Percentiles rank a stretch among this genome's conserved stretches.
phyloP scores from a whole-genome alignment of 1,284 basidiomycete genomes.

The Ustilago cynodontis region DNA sequence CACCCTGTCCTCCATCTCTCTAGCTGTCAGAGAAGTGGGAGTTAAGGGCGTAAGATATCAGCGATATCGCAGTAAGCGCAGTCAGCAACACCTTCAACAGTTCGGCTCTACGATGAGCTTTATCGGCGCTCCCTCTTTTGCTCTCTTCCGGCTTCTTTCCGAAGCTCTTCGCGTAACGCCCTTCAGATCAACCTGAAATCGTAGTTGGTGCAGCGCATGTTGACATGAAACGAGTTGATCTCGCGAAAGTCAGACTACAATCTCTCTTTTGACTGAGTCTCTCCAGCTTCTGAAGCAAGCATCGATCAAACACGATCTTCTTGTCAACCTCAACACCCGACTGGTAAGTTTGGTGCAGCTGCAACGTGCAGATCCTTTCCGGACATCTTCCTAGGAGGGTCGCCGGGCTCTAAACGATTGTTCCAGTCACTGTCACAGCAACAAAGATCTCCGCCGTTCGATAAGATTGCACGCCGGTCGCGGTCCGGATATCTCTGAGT shows the following conservation, averaged over 20 bases:
- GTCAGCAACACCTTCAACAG: not conserved
- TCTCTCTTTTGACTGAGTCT: too few species aligned
- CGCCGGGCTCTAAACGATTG: not conserved
- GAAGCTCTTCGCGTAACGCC: not conserved
- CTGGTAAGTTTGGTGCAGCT: not conserved
- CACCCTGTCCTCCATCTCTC: not conserved
- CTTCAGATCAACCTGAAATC: not conserved
- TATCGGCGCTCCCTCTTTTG: not conserved
- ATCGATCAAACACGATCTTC: not conserved
- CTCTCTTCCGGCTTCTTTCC: not conserved
- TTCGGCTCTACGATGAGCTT: conserved; percentile 5
- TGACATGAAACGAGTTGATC: too few species aligned
- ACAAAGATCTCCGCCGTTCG: conserved; percentile 19
- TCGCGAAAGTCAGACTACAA: too few species aligned
- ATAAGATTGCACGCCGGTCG: conserved; percentile 19
- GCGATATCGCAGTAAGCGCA: not conserved
- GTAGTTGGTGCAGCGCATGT: too few species aligned
- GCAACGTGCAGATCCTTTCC: not conserved
- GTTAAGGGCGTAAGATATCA: not conserved
- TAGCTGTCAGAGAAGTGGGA: not conserved
- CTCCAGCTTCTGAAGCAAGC: not conserved
- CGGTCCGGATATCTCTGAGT: conserved; percentile 28
- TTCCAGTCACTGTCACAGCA: not conserved
- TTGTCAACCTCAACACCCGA: not conserved
- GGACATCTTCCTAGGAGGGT: not conserved